Base-by-base conservation (phyloP, 805 yeast species). In the Osmozyma mogii region DNA sequence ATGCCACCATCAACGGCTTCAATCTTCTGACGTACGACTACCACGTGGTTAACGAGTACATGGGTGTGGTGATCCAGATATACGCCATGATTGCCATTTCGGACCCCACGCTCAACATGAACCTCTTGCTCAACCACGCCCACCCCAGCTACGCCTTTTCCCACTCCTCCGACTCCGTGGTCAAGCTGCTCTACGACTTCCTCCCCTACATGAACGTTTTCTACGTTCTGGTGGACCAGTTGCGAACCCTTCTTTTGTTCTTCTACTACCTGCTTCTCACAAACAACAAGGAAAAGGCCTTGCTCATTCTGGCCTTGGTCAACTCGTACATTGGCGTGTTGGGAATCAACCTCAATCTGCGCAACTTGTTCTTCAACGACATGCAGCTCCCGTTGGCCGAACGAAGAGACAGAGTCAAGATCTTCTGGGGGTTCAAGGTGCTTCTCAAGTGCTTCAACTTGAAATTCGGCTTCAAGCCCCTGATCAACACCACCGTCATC, bases 51-150 rank as follows among this genome's bases (percentile, higher is more conserved):
- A 70, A 54, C 32, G 57, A 58, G 26, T 60, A 54, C 49, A 56
- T 57, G 50, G 69, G 45, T 68, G 61, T 52, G 22, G 63, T 45
- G 40, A 65, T 52, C n/a, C 64, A 71, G 35, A 58, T 71, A 10
- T 72, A 71, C 43, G 65, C 75, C 19, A 69, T 72, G 52, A 47
- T 72, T 15, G 63, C 67, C 54, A 61, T 72, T 51, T 71, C 69
- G 40, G 61, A 72, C 51, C 63, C 70, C 43, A 43, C 62, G 35
- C 45, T 58, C 48, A 50, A 61, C 50, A 39, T 70, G 55, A 56
- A 61, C 36, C 40, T 61, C 28, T 40, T 61, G 12, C 44, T 63
- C 29, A 63, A 60, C 32, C 68, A 62, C 37, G 33, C 51, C 1
- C 45, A 48, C 23, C 68, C 67, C 5, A 45, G 45, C 25, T 62